Evolutionary conservation across 2,329 filamentous ascomycete genomes (phyloP), one percentile per base, ranked within the genome.

Genomic region (Xylaria sp.): DNA sequence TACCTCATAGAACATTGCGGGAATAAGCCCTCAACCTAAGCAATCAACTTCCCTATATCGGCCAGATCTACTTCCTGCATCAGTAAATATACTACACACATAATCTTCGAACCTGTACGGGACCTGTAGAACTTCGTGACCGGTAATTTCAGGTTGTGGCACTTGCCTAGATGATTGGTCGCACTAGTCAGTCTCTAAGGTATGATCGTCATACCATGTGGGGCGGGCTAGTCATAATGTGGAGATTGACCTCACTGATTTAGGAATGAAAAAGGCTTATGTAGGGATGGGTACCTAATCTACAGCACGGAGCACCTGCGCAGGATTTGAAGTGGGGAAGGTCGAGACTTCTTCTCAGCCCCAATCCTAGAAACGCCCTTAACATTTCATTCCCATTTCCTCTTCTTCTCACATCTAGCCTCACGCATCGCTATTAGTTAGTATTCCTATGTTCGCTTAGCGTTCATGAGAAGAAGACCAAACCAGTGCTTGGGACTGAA

Each of bases 331-430:
- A 62, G 58, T 68, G 65, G 68, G 14, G 67, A 67, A 58, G 24
- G 61, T 27, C 45, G 36, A 54, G 42, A 30, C 27, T 48, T 59
- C 30, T 55, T 62, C 30, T 54, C 61, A 55, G 57, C 50, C 42
- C 50, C 65, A 64, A 54, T 68, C 61, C 65, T 64, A 71, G 66
- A 71, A 42, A 67, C 66, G 69, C 67, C 69, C 69, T 69, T 57
- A n/a, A 5, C 42, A 34, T 62, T 71, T 69, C 64, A 69, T 67
- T 50, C 48, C 21, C 58, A 24, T 56, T 61, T 56, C 65, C 47
- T 60, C 53, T 39, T 50, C 9, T 48, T 55, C 47, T 9, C 30
- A 39, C 51, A 54, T 51, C n/a, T 12, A 50, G 27, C 21, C 47
- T 53, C 11, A 36, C 24, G 6, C 4, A 17, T 27, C 27, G 24